Percentiles rank a stretch among this genome's conserved stretches.
Conservation (phyloP, 352 stramenopile species). For the Pythium coloratum region DNA sequence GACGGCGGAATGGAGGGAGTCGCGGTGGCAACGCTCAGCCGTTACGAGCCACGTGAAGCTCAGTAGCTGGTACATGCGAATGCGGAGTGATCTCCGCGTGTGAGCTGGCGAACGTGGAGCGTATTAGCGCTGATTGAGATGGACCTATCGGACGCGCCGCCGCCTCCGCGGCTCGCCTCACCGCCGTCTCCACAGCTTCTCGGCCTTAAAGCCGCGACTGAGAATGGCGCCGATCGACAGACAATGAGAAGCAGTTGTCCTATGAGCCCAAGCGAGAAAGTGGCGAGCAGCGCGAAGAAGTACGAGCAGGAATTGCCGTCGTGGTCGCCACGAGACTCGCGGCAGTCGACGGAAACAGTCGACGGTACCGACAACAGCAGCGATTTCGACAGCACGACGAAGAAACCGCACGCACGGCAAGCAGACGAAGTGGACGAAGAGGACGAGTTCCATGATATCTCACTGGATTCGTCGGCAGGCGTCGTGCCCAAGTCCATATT, state of each 20-base stretch:
- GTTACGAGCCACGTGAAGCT: slow-evolving; percentile 1
- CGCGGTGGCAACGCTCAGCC: background rate
- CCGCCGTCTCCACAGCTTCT: background rate
- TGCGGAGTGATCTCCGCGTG: background rate
- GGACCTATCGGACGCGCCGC: slow-evolving; percentile 3
- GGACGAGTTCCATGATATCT: slow-evolving; percentile 37
- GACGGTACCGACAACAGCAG: slow-evolving; percentile 1
- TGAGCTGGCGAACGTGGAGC: slow-evolving; percentile 2
- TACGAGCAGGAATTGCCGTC: slow-evolving; percentile 11
- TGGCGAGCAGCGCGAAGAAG: background rate
- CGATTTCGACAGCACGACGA: background rate
- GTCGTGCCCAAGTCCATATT: slow-evolving; percentile 74
- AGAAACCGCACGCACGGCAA: background rate
- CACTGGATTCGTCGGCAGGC: slow-evolving; percentile 28
- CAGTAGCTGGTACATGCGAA: slow-evolving; percentile 6
- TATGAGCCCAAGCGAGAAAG: background rate
- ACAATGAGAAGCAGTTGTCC: background rate
- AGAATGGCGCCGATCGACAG: background rate
- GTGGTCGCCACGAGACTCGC: slow-evolving; percentile 12
- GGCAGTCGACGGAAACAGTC: slow-evolving; percentile 6
- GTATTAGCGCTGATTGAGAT: slow-evolving; percentile 4
- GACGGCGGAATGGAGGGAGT: background rate
- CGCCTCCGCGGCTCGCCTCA: background rate
- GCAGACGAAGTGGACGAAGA: slow-evolving; percentile 16
- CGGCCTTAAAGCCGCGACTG: background rate